Conservation (phyloP, 192 early-diverging fungal species). For the Chytriomyces confervae region DNA sequence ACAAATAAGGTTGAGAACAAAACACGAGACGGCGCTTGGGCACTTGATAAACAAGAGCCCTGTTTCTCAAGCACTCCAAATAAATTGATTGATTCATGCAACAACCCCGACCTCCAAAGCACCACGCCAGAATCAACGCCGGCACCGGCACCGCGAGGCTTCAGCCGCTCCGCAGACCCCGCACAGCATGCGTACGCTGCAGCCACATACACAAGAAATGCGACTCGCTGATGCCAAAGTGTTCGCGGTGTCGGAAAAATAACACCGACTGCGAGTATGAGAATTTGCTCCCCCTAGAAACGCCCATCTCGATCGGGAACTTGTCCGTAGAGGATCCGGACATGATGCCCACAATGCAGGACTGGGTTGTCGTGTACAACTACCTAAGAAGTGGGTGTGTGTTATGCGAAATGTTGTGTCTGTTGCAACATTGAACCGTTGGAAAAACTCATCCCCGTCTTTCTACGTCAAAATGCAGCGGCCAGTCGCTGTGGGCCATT, state of each 20-base stretch:
- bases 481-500: not conserved
- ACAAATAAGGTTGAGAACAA: too few relatives aligned
- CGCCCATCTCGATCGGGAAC: not conserved
- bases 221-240: not conserved
- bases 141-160: too few relatives aligned
- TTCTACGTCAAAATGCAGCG: not conserved
- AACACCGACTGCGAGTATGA: too few relatives aligned
- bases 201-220: not conserved
- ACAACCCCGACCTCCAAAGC: too few relatives aligned
- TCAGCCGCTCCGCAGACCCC: too few relatives aligned
- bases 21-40: too few relatives aligned
- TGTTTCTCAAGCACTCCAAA: too few relatives aligned
- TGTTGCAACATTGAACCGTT: not conserved
- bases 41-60: too few relatives aligned
- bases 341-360: constrained; percentile 26
- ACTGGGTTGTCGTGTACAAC: constrained; percentile 10
- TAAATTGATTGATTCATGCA: too few relatives aligned
- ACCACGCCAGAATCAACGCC: too few relatives aligned
- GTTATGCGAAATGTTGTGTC: not conserved
- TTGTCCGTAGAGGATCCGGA: constrained; percentile 19
- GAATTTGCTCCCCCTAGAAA: not conserved
- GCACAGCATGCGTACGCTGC: too few relatives aligned
- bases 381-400: not conserved
- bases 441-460: not conserved
- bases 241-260: not conserved